A percentile compares a stretch with the other conserved stretches of the same genome.
These are phyloP conservation scores for Cutaneotrichosporon dermatis DNA, from an alignment of 1,284 basidiomycete species.

Conservation along the genomic window DNA sequence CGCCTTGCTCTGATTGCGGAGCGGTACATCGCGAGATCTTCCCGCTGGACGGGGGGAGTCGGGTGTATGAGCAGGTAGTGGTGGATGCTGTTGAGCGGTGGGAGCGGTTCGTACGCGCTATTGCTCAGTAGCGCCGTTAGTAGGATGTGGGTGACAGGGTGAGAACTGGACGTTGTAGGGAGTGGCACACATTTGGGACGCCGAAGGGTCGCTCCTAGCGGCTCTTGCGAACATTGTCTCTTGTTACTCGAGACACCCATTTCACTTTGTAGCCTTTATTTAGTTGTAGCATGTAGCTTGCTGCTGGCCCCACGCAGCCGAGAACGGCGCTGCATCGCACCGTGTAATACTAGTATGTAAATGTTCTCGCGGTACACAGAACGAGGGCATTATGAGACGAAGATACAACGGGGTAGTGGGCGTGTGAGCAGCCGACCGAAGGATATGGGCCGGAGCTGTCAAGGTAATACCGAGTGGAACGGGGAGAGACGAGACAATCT, in stretches of 20 bases:
- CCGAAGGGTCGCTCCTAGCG: too few relatives aligned
- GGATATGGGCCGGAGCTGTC: background rate
- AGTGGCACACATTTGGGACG: background rate
- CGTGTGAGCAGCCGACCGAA: background rate
- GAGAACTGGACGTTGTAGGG: background rate
- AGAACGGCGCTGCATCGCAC: background rate
- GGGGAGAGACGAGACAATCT: too few relatives aligned
- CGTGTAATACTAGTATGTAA: background rate
- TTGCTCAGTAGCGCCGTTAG: conserved; percentile 6
- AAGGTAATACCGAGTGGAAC: too few relatives aligned
- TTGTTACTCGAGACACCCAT: too few relatives aligned
- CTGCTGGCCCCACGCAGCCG: background rate
- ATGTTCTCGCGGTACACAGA: background rate
- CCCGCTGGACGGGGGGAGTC: conserved; percentile 23
- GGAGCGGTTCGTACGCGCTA: conserved; percentile 39
- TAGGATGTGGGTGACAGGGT: background rate
- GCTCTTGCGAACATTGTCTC: too few relatives aligned
- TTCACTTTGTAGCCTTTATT: too few relatives aligned
- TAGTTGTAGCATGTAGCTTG: background rate
- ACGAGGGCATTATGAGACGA: background rate
- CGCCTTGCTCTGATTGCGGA: conserved; percentile 41
- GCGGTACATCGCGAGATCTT: conserved; percentile 44
- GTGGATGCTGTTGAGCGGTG: conserved; percentile 41
- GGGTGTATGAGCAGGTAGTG: conserved; percentile 37
- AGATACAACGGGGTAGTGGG: background rate